Base-by-base conservation (phyloP, 2,329 filamentous ascomycete genomes). In the Fusarium brachygibbosum region DNA sequence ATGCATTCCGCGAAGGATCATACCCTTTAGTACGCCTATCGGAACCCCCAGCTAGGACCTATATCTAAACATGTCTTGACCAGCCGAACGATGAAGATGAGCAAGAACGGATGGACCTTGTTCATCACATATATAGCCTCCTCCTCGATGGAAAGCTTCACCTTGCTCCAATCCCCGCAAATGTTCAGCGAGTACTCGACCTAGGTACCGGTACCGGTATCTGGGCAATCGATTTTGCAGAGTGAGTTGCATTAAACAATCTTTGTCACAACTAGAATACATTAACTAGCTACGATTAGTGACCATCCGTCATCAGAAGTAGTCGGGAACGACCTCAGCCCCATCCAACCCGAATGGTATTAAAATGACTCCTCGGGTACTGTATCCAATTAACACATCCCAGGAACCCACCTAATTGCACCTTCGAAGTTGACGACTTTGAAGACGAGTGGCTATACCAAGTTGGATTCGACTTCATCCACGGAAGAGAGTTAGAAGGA, bases 141-240 rank as follows among this genome's bases (percentile, higher is more conserved):
- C 13, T 70, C 2, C 50, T 70, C 1, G 63, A 49, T 1, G 63
- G 63, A 23, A 68, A 65, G 12, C 63, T 70, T 0, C 41, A 56
- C 29, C 58, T 65, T 6, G 67, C 67, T 4, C 67, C 68, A 3
- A 52, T 70, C 2, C 11, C n/a, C 4, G 12, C 32, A 0, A 42
- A 55, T 4, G 45, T 23, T 6, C 63, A 55, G 5, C 67, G 68
- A 1, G 67, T 70, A 6, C 58, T 70, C 1, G 68, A 70, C 17
- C 63, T 68, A 4, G 67, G 66, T 12, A 70, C 67, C 4, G 67
- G 67, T 0, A 68, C 65, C 10, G 66, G 64, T 6, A 67, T 67
- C 3, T 67, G 64, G 64, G 64, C 57, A 3, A 68, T 68, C 16
- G 64, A 68, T 6, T 68, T 68, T 37, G 65, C 65, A 25, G 65